Evolutionary conservation across 192 early-diverging fungal genomes (phyloP), one percentile per base, ranked within the genome.

Genomic region (Geranomyces variabilis): DNA sequence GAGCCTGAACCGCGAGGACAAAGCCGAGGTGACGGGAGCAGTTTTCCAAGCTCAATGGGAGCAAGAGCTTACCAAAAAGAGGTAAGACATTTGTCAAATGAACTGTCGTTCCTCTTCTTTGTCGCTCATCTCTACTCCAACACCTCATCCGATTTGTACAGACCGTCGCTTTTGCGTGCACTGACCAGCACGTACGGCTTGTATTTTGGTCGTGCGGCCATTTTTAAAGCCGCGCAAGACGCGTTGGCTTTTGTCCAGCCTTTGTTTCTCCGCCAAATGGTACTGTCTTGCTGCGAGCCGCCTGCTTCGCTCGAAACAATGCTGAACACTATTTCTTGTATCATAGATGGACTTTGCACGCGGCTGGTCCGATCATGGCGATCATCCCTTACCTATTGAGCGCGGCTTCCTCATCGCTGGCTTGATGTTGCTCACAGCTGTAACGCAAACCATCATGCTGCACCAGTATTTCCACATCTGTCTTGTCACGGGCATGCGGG

Each of bases 401-500:
- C 69, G 87, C 26, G 96, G 96, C 21, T 87, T 90, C 68, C 75
- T 86, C n/a, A 93, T 95, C 63, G 93, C 96, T 21, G 76, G 78
- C 9, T 67, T 88, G 36, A 96, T 98, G 93, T 84, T 96, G 44
- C 14, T 83, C 19, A 84, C 88, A 49, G 91, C 90, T 69, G 36
- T 92, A 12, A 73, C 81, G 1, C 93, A 96, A 77, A 93, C 95
- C 1, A 75, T 90, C 46, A 79, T 94, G 13, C 81, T 95, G 33
- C 93, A 96, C 71, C 94, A 95, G 69, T 94, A 95, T 79, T 93
- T 94, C 80, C 93, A 95, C 65, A 75, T 87, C 58, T 93, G 92
- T 71, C 87, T 93, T 71, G 80, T 84, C 26, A 89, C 87, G 4
- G 90, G 91, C 41, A 90, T 93, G 87, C 87, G 87, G 51, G 76